Percentiles rank a stretch among this genome's conserved stretches.
phyloP scores from a whole-genome alignment of 768 basidiomycete species.

The Pleurotus pulmonarius region DNA sequence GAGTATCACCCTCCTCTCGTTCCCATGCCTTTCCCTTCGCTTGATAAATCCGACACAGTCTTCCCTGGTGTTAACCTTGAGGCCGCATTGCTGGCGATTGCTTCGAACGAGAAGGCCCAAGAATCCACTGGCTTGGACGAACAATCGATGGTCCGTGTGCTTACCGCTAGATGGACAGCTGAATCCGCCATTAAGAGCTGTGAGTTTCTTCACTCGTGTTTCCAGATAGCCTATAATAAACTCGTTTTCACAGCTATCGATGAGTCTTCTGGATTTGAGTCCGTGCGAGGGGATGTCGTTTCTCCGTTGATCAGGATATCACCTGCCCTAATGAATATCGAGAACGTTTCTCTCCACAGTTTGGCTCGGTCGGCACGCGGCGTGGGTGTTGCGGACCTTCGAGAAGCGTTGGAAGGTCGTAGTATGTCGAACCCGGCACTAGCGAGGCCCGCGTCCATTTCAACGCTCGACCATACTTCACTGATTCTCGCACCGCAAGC shows the following conservation, averaged over 20 bases:
- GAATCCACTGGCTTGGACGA: slow-evolving; percentile 63
- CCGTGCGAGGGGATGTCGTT: slow-evolving; percentile 60
- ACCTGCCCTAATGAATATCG: slow-evolving; percentile 85
- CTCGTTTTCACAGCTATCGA: slow-evolving; percentile 46
- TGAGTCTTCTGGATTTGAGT: slow-evolving; percentile 46
- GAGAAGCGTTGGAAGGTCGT: slow-evolving; percentile 86
- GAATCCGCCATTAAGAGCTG: slow-evolving; percentile 74
- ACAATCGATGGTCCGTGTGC: slow-evolving; percentile 46
- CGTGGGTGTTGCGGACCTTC: slow-evolving; percentile 83
- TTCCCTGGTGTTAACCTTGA: slow-evolving; percentile 49
- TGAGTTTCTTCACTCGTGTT: slow-evolving; percentile 32
- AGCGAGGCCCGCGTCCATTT: slow-evolving; percentile 66
- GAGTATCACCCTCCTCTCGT: slow-evolving; percentile 41
- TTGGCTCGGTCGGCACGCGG: slow-evolving; percentile 74
- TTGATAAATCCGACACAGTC: slow-evolving; percentile 16
- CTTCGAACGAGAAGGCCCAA: slow-evolving; percentile 50
- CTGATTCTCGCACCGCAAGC: slow-evolving; percentile 48
- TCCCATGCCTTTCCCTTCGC: slow-evolving; percentile 36
- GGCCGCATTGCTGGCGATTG: slow-evolving; percentile 52
- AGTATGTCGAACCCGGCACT: slow-evolving; percentile 78
- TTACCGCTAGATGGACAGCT: slow-evolving; percentile 67
- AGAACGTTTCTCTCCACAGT: slow-evolving; percentile 86
- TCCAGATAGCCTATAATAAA: neutral
- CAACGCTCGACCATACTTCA: slow-evolving; percentile 69
- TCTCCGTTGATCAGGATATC: slow-evolving; percentile 78